Percentiles rank a stretch among this genome's conserved stretches.
Conservation (phyloP, 345 rosid species). For the Arabidopsis thaliana region TAIR10.1 NC_003075.7:1531001-1531500, state of each 20-base stretch:
- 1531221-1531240: too few relatives aligned
- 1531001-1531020: not conserved
- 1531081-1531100: too few relatives aligned
- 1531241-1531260: not conserved
- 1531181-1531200: too few relatives aligned
- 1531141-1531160: too few relatives aligned
- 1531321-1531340: not conserved
- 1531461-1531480: slow-evolving; percentile 16
- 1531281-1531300: not conserved
- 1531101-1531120: too few relatives aligned
- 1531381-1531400: not conserved
- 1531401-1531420: slow-evolving; percentile 36
- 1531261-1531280: slow-evolving; percentile 41
- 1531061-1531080: not conserved
- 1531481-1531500: not conserved
- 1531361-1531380: not conserved
- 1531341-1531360: not conserved
- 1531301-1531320: not conserved
- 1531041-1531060: not conserved
- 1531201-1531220: too few relatives aligned
- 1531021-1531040: not conserved
- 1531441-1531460: slow-evolving; percentile 2
- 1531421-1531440: not conserved
- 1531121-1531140: too few relatives aligned
- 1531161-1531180: too few relatives aligned